Base-by-base conservation (phyloP, 345 rosid species). In the Euclidium syriacum region DNA sequence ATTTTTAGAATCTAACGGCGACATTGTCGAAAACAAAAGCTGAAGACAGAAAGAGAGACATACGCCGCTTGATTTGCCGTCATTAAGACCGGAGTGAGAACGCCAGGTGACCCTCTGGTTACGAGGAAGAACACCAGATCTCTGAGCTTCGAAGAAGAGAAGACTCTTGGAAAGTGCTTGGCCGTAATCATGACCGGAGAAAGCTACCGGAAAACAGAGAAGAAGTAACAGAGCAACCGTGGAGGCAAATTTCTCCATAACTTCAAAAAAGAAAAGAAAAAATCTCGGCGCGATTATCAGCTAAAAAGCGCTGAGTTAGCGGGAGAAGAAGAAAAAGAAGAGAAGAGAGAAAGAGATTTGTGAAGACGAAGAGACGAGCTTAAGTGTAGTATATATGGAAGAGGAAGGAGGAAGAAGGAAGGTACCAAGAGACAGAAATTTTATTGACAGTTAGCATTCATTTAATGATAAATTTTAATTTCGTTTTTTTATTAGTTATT, bases 31-130 rank as follows among this genome's bases (percentile, higher is more conserved):
- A 12, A 10, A 32, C 3, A 3, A 53, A 3, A 25, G 12, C 55
- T 15, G 38, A 39, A 8, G 47, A 24, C 16, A 41, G 26, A 43
- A 5, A 7, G 14, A 42, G 49, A 16, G 64, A 75, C 91, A 69
- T 79, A 94, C 99, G 71, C 99, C 96, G 62, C 94, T 90, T n/a
- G 92, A 84, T 61, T 90, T 95, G 77, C 97, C 99, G 39, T 95
- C 99, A 52, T 57, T 74, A 30, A 95, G 84, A 23, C 96, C 99
- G 40, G 99, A 95, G 76, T 90, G 77, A 49, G 86, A 71, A 54
- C 99, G 88, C 99, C 99, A 95, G 11, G 74, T 71, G 70, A 95
- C 91, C 72, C 97, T 83, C 75, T 95, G 97, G 78, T 71, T 83
- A 50, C 62, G 76, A 34, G 99, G 99, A 10, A 95, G 86, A 34